Evolutionary conservation across 1,284 basidiomycete genomes (phyloP).

Genomic region (Paramarasmius palmivorus): DNA sequence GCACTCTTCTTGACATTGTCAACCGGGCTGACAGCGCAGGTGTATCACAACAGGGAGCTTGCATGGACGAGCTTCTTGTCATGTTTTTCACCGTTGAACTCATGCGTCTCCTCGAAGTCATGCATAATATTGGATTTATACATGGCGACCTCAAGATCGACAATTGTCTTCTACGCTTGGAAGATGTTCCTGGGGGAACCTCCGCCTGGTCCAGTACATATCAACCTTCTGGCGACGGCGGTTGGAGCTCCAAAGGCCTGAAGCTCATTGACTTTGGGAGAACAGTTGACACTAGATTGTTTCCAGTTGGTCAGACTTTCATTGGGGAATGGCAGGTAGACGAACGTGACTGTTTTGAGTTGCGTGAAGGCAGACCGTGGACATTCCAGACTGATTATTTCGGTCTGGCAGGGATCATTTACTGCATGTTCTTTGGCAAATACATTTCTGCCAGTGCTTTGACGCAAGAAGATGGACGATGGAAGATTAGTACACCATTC

Average conservation of each 20-base stretch:
- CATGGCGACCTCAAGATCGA: constrained; percentile 99
- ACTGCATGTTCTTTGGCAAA: constrained; percentile 95
- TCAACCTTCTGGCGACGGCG: constrained; percentile 71
- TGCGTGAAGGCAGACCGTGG: constrained; percentile 84
- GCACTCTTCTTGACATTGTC: constrained; percentile 90
- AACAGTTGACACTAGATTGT: constrained; percentile 83
- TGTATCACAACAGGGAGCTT: constrained; percentile 74
- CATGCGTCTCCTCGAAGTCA: constrained; percentile 77
- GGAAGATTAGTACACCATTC: constrained; percentile 76
- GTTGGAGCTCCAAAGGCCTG: constrained; percentile 89
- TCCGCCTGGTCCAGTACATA: constrained; percentile 78
- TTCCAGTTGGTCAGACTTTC: constrained; percentile 79
- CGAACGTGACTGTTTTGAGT: constrained; percentile 88
- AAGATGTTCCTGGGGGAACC: constrained; percentile 73
- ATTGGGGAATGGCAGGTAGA: constrained; percentile 88
- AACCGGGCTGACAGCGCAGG: constrained; percentile 78
- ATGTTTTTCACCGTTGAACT: constrained; percentile 96
- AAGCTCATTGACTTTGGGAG: constrained; percentile 97
- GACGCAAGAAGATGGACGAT: constrained; percentile 35
- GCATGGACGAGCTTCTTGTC: constrained; percentile 91
- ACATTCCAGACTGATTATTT: constrained; percentile 96
- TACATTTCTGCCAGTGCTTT: constrained; percentile 81
- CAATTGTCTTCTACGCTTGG: constrained; percentile 92
- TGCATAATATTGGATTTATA: constrained; percentile 85
- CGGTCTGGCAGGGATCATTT: constrained; percentile 90